Percentiles rank a stretch among this genome's conserved stretches.
Evolutionary conservation across 139 green algal species (phyloP).

Genomic region (Volvox reticuliferus): DNA sequence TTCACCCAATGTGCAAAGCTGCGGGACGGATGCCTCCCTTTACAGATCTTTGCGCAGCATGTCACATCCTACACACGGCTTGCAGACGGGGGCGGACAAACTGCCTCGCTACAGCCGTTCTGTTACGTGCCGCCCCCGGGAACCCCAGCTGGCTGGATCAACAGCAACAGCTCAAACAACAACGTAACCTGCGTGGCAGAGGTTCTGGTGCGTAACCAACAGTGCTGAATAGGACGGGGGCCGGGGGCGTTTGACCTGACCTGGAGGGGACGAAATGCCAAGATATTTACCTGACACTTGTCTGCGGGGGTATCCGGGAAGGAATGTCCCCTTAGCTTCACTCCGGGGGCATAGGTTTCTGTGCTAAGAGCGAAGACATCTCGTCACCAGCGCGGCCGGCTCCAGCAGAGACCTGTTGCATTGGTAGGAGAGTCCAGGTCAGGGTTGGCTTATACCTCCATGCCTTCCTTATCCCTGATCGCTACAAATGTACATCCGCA

Average conservation of each 20-base stretch:
- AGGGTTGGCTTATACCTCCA: background rate
- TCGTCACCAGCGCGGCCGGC: no score
- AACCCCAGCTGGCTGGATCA: background rate
- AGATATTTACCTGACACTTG: no score
- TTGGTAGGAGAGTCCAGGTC: background rate
- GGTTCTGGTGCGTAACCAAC: background rate
- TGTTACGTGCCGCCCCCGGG: background rate
- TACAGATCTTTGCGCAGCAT: conserved; percentile 31
- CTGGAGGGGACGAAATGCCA: background rate
- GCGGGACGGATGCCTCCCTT: conserved; percentile 30
- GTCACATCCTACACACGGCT: background rate
- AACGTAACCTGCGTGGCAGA: conserved; percentile 2
- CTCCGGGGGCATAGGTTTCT: no score
- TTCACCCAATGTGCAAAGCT: background rate
- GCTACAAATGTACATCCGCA: background rate
- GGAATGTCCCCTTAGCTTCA: no score
- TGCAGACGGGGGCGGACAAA: background rate
- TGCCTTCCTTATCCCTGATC: background rate
- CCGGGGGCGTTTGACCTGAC: background rate
- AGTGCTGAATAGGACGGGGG: background rate
- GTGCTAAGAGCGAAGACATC: no score
- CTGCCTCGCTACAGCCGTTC: conserved; percentile 6
- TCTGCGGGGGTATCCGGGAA: no score
- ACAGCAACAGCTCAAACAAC: background rate
- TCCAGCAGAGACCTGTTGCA: no score